These are phyloP conservation scores for Phylloporus sp. DNA, from an alignment of 768 basidiomycete species.

Conservation along the genomic window DNA sequence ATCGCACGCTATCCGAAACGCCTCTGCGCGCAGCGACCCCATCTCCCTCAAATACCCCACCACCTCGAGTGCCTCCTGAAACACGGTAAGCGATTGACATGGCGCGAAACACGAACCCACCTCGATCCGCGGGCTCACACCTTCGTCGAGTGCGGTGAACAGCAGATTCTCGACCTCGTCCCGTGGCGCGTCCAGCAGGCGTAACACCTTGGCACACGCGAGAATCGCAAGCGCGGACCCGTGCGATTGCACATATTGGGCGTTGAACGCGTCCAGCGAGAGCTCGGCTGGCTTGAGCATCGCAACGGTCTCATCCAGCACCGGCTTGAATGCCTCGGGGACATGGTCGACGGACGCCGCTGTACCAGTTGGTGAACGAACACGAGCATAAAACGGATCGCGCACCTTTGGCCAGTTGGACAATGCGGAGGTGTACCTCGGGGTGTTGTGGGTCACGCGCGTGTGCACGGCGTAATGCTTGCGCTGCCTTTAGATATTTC, in stretches of 20 bases:
- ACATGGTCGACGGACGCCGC: slow-evolving; percentile 44
- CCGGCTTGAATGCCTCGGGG: slow-evolving; percentile 44
- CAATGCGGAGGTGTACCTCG: slow-evolving; percentile 65
- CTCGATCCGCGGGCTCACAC: slow-evolving; percentile 43
- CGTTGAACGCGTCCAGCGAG: slow-evolving; percentile 64
- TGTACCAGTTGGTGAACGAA: slow-evolving; percentile 17
- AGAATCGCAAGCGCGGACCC: slow-evolving; percentile 54
- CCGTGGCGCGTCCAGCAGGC: slow-evolving; percentile 41
- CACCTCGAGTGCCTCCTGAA: slow-evolving; percentile 52
- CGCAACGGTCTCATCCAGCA: slow-evolving; percentile 46
- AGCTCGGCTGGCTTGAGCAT: slow-evolving; percentile 55
- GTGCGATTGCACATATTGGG: slow-evolving; percentile 69
- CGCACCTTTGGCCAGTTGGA: slow-evolving; percentile 61
- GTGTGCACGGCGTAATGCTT: slow-evolving; percentile 58
- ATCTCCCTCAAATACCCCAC: slow-evolving; percentile 47
- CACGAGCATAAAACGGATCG: not conserved
- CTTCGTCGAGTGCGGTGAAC: slow-evolving; percentile 46
- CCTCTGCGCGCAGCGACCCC: slow-evolving; percentile 51
- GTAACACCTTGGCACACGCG: slow-evolving; percentile 57
- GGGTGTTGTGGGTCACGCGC: slow-evolving; percentile 53
- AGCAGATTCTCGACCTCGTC: slow-evolving; percentile 60
- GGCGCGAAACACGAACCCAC: slow-evolving; percentile 32
- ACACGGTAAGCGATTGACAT: not conserved
- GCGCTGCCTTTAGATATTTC: slow-evolving; percentile 75
- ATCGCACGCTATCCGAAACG: slow-evolving; percentile 57